Base-by-base conservation (phyloP, 2,329 filamentous ascomycete genomes). In the Pseudopyrenochaeta lycopersici region DNA sequence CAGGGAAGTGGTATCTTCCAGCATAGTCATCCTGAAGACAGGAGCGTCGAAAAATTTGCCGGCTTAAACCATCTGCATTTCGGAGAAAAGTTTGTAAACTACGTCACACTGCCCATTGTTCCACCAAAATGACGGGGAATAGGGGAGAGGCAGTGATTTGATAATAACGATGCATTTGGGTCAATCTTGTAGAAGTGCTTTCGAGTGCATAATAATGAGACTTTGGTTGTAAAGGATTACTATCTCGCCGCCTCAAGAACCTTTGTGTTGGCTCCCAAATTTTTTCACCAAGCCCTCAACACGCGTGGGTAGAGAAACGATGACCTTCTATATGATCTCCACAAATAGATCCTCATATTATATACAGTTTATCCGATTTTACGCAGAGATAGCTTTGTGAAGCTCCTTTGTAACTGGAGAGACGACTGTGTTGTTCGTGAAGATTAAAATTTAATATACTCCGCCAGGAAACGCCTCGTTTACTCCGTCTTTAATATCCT, bases 1-100 rank as follows among this genome's bases (percentile, higher is more conserved):
- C 84, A 87, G 56, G 85, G 85, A 0, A 80, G 77, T 30, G 85
- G 84, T 0, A 78, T 86, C 20, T 87, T 87, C 67, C 71, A 75
- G 57, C 85, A 88, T 62, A 76, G 79, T 20, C 78, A 81, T 52
- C 71, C 78, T 0, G 70, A 76, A 15, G 85, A 86, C 60, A 77
- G 78, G 56, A 69, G 76, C 5, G 67, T 76, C 46, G 68, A 72
- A 31, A 77, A 72, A 42, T 77, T 81, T 49, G 76, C 75, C 0
- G 84, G 84, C 0, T 56, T 73, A 40, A 87, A 87, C 67, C 76
- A 82, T 60, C 67, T 87, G 18, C 80, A 84, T 61, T 85, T 86
- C 61, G 79, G 82, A 0, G 74, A 76, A 2, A 73, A 73, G 32
- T 70, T 77, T 35, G 65, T 77, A 35, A 87, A 86, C 63, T 86